These are phyloP conservation scores for Sclerotinia nivalis DNA, from an alignment of 2,329 filamentous ascomycete genomes.

Conservation along the genomic window DNA sequence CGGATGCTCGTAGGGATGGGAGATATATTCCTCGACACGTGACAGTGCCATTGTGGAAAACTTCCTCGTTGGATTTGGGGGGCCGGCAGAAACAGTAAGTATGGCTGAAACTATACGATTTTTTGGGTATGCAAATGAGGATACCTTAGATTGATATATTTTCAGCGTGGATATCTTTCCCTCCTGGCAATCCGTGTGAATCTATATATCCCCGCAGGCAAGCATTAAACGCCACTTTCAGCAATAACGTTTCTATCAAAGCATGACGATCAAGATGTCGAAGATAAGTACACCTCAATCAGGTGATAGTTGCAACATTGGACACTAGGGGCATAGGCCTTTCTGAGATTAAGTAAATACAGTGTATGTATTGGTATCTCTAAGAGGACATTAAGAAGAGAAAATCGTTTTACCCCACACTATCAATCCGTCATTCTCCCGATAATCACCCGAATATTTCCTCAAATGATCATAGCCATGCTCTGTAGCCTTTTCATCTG, in stretches of 20 bases:
- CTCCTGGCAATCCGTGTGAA: neutral
- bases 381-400: neutral
- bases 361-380: neutral
- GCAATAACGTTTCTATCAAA: constrained; percentile 12
- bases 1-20: constrained; percentile 18
- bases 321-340: neutral
- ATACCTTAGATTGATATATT: neutral
- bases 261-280: neutral
- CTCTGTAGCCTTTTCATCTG: neutral
- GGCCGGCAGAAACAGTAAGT: neutral
- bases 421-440: neutral
- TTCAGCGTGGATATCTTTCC: constrained; percentile 8
- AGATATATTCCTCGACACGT: constrained; percentile 20
- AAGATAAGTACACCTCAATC: neutral
- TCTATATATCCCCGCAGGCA: constrained; percentile 1
- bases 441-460: neutral
- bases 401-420: neutral
- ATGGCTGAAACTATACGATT: neutral
- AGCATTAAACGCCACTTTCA: constrained; percentile 10
- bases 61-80: neutral
- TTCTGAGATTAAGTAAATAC: neutral
- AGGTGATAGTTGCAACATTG: neutral
- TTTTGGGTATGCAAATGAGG: neutral
- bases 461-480: neutral
- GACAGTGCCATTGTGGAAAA: neutral